Evolutionary conservation across 2,329 filamentous ascomycete genomes (phyloP).

Genomic region (Pseudogymnoascus verrucosus): DNA sequence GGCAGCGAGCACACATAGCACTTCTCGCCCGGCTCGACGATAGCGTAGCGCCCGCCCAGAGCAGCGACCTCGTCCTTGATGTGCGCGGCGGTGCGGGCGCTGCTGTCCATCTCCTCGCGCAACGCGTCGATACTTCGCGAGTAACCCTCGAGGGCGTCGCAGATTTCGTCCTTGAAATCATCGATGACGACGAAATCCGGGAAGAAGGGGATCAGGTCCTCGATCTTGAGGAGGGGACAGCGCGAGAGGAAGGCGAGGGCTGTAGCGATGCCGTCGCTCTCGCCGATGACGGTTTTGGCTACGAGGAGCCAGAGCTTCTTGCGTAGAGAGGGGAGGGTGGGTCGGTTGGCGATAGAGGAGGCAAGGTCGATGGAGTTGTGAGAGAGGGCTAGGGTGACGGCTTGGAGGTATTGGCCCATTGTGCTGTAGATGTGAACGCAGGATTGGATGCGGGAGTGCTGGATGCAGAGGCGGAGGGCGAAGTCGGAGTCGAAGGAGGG

Average conservation of each 20-base stretch:
- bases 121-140: constrained; percentile 80
- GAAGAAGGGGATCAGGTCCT: constrained; percentile 97
- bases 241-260: constrained; percentile 90
- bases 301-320: constrained; percentile 96
- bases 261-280: constrained; percentile 78
- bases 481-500: constrained; percentile 92
- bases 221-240: constrained; percentile 76
- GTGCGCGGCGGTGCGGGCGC: constrained; percentile 75
- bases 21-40: constrained; percentile 91
- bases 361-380: constrained; percentile 87
- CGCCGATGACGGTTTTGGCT: constrained; percentile 84
- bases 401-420: constrained; percentile 91
- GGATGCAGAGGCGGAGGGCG: constrained; percentile 88
- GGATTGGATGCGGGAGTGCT: constrained; percentile 84
- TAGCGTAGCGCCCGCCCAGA: constrained; percentile 83
- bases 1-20: constrained; percentile 86
- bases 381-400: constrained; percentile 84
- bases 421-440: constrained; percentile 96
- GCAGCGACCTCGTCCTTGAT: constrained; percentile 85
- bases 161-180: constrained; percentile 98
- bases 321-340: constrained; percentile 68
- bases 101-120: constrained; percentile 93
- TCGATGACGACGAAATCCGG: constrained; percentile 98
- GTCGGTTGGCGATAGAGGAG: constrained; percentile 77
- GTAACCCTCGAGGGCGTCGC: constrained; percentile 86